Evolutionary conservation across 345 rosid species (phyloP).

Genomic region (Physaria fendleri): DNA sequence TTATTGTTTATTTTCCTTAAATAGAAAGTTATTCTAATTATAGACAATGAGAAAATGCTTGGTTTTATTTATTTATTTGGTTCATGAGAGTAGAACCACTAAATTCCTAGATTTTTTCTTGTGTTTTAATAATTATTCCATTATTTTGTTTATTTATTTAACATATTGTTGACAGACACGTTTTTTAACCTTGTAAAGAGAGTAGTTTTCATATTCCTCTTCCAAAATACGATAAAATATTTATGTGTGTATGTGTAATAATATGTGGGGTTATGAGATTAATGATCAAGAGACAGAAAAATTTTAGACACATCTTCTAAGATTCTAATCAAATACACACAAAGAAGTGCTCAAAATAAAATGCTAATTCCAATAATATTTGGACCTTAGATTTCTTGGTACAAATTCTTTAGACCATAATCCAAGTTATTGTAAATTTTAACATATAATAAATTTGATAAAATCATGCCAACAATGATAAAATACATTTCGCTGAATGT

Average conservation of each 20-base stretch:
- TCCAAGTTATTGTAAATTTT: no score
- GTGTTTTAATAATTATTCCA: neutral
- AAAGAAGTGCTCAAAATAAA: neutral
- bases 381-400: no score
- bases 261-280: neutral
- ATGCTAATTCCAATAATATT: neutral
- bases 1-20: slow-evolving; percentile 1
- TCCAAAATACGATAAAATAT: neutral
- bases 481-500: no score
- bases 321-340: neutral
- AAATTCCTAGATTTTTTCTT: neutral
- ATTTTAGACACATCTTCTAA: no score
- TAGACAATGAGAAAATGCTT: neutral
- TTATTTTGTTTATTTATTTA: neutral
- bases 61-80: neutral
- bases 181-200: no score
- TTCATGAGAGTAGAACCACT: neutral
- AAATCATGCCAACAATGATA: no score
- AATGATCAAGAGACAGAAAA: neutral
- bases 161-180: neutral
- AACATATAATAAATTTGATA: no score
- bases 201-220: neutral
- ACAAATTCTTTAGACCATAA: no score
- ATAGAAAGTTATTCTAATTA: slow-evolving; percentile 7
- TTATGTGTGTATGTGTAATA: neutral